Base-by-base conservation (phyloP, 2,329 filamentous ascomycete genomes). In the Fusarium solani-melongenae region DNA sequence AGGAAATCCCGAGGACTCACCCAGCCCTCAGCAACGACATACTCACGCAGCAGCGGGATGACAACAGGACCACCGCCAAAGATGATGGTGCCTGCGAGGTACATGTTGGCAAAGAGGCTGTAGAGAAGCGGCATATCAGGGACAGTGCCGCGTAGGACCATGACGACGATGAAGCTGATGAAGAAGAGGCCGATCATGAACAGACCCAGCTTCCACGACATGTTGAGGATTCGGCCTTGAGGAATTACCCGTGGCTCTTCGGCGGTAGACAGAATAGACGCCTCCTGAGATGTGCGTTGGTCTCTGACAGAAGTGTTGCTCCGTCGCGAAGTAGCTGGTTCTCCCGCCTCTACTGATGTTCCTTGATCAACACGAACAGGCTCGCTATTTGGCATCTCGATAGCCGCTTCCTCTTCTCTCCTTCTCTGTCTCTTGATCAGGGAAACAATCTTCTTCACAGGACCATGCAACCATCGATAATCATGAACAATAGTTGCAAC, bases 1-100 rank as follows among this genome's bases (percentile, higher is more conserved):
- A 94, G 84, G 78, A 94, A 94, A 78, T 94, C 91, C 5, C 92
- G 87, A 0, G 91, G 85, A 0, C 87, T 89, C 0, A 94, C 92
- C 92, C 92, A 94, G 8, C 90, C 90, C 27, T 92, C 90, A 0
- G 87, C 85, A 0, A 94, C 92, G 38, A 94, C 84, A 73, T 89
- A 90, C 68, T 90, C 87, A 20, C 89, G 84, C 2, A 92, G 83
- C 0, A 92, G 84, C 0, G 91, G 90, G 51, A 92, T 91, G 0
- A 92, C 90, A 1, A 92, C 90, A 0, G 90, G 90, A 0, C 90
- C 90, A 3, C 90, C 90, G 5, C 90, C 90, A 58, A 91, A 90
- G 71, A 91, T 91, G 66, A 92, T 88, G 2, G 92, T 94, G 0
- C 92, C 92, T 0, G 92, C 92, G 0, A 94, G 89, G 76, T 92